These are phyloP conservation scores for Bombardia bombarda DNA, from an alignment of 495 filamentous ascomycete genomes.

Conservation along the genomic window DNA sequence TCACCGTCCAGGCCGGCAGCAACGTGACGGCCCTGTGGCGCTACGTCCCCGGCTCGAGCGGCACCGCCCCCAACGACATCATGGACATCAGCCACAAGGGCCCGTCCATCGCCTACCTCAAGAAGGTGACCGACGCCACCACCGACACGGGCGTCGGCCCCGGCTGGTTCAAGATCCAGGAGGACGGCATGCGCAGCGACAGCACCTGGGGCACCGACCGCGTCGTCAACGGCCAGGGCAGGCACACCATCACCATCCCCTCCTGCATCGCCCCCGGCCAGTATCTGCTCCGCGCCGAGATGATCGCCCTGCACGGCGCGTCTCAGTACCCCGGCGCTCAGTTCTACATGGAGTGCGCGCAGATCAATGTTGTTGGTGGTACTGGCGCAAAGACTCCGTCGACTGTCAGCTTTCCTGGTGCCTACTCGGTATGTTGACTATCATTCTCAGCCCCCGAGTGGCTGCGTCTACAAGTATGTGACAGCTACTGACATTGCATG, in stretches of 20 bases:
- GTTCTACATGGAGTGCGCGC: constrained; percentile 47
- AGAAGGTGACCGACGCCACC: constrained; percentile 39
- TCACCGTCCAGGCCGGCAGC: constrained; percentile 22
- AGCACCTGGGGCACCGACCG: constrained; percentile 36
- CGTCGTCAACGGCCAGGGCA: constrained; percentile 40
- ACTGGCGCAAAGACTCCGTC: constrained; percentile 21
- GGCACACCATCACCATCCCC: constrained; percentile 36
- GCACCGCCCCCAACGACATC: constrained; percentile 33
- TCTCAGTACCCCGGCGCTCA: constrained; percentile 36
- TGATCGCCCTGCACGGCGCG: constrained; percentile 45
- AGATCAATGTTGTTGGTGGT: constrained; percentile 37
- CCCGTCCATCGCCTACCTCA: constrained; percentile 41
- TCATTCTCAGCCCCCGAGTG: not conserved
- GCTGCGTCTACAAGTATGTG: not conserved
- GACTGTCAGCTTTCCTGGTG: constrained; percentile 32
- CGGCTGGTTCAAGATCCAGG: constrained; percentile 46
- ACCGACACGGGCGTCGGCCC: constrained; percentile 31
- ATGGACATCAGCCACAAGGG: constrained; percentile 40
- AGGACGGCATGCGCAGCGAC: constrained; percentile 33
- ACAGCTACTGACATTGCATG: not conserved
- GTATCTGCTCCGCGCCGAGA: constrained; percentile 46
- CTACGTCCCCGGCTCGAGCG: constrained; percentile 33
- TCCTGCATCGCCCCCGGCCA: constrained; percentile 37
- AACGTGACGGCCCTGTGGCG: constrained; percentile 35
- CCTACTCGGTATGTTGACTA: constrained; percentile 23